A percentile compares a stretch with the other conserved stretches of the same genome.
These are phyloP conservation scores for Podospora sp. DNA, from an alignment of 495 filamentous ascomycete species.

Conservation along the genomic window DNA sequence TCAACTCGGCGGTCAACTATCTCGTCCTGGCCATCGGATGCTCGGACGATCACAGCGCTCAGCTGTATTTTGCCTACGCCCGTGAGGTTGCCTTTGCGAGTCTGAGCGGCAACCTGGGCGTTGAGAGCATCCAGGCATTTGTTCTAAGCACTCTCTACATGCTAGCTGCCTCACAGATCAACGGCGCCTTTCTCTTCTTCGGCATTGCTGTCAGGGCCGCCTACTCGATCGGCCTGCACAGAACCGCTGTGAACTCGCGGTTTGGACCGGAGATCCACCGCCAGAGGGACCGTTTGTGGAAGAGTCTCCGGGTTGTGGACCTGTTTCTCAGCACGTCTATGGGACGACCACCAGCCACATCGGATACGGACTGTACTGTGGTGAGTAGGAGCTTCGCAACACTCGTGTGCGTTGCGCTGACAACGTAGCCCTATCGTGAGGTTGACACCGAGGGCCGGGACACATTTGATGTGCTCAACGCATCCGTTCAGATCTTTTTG, in stretches of 20 bases:
- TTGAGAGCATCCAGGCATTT: slow-evolving; percentile 61
- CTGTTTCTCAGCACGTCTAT: slow-evolving; percentile 62
- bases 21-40: slow-evolving; percentile 63
- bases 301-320: slow-evolving; percentile 62
- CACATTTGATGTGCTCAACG: slow-evolving; percentile 45
- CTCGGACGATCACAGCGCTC: slow-evolving; percentile 52
- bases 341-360: slow-evolving; percentile 62
- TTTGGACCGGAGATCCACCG: slow-evolving; percentile 54
- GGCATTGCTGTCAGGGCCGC: slow-evolving; percentile 61
- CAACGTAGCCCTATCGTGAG: slow-evolving; percentile 28
- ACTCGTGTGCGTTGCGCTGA: not conserved
- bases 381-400: not conserved
- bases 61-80: slow-evolving; percentile 59
- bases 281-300: slow-evolving; percentile 61
- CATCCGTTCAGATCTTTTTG: slow-evolving; percentile 46
- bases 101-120: slow-evolving; percentile 58
- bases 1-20: slow-evolving; percentile 58
- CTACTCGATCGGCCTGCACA: slow-evolving; percentile 62
- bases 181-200: slow-evolving; percentile 62
- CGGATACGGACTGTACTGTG: slow-evolving; percentile 60
- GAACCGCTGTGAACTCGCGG: slow-evolving; percentile 61
- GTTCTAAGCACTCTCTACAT: slow-evolving; percentile 63
- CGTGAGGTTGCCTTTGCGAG: slow-evolving; percentile 57
- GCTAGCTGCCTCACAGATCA: slow-evolving; percentile 62
- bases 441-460: slow-evolving; percentile 36